A percentile compares a stretch with the other conserved stretches of the same genome.
These are phyloP conservation scores for Candida multigemmis DNA, from an alignment of 805 yeast species.

Conservation along the genomic window DNA sequence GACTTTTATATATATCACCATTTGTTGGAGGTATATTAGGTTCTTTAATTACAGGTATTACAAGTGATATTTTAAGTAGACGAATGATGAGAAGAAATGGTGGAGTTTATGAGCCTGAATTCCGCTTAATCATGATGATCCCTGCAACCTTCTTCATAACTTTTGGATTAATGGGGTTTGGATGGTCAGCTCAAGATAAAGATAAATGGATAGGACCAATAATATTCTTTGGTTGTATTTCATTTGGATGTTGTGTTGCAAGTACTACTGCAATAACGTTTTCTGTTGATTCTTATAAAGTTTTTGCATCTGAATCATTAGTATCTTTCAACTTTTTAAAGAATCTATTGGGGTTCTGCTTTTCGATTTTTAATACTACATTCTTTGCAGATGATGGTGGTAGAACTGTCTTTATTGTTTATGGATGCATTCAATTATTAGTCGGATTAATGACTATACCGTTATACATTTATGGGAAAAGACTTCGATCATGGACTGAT, in stretches of 20 bases:
- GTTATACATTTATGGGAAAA: slow-evolving; percentile 46
- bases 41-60: slow-evolving; percentile 42
- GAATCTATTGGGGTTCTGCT: slow-evolving; percentile 45
- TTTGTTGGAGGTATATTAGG: slow-evolving; percentile 52
- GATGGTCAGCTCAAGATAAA: slow-evolving; percentile 42
- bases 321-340: slow-evolving; percentile 49
- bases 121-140: slow-evolving; percentile 43
- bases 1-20: slow-evolving; percentile 46
- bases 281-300: slow-evolving; percentile 47
- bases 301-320: slow-evolving; percentile 50
- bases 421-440: slow-evolving; percentile 42
- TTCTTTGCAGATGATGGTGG: slow-evolving; percentile 34
- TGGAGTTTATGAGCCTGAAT: slow-evolving; percentile 59
- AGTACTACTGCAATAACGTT: slow-evolving; percentile 55
- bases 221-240: slow-evolving; percentile 43
- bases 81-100: slow-evolving; percentile 33
- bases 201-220: slow-evolving; percentile 53
- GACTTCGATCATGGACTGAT: slow-evolving; percentile 43
- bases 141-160: slow-evolving; percentile 36
- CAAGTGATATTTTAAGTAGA: slow-evolving; percentile 41
- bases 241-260: slow-evolving; percentile 54
- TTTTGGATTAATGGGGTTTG: slow-evolving; percentile 54
- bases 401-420: slow-evolving; percentile 39
- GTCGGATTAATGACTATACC: slow-evolving; percentile 42
- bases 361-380: slow-evolving; percentile 46